Conservation (phyloP, 768 basidiomycete genomes). For the Trametes sanguinea region DNA sequence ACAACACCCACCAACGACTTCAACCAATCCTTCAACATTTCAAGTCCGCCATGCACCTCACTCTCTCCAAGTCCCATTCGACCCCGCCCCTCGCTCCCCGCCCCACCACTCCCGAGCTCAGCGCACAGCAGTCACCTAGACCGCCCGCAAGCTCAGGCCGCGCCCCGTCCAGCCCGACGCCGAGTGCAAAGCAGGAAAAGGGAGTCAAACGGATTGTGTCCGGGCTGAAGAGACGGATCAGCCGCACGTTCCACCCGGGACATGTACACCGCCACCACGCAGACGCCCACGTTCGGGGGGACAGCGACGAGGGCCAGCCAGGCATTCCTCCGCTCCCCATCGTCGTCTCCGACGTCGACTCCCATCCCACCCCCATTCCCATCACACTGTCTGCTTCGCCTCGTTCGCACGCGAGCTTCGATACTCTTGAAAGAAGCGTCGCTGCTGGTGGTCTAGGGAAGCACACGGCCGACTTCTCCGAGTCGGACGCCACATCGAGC, state of each 20-base stretch:
- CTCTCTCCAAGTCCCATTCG: background rate
- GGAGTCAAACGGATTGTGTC: conserved; percentile 27
- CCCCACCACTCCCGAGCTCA: background rate
- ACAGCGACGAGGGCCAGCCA: background rate
- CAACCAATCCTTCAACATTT: background rate
- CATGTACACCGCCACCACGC: conserved; percentile 12
- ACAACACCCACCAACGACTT: background rate
- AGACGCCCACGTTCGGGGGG: background rate
- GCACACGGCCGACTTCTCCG: conserved; percentile 4
- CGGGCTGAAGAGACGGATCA: conserved; percentile 26
- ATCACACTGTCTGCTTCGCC: background rate
- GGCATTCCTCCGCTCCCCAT: background rate
- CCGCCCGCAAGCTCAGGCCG: background rate
- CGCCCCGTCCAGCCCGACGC: too few species aligned
- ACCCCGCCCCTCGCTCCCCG: background rate
- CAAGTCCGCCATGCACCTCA: conserved; percentile 7
- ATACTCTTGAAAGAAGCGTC: conserved; percentile 10
- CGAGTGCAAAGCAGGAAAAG: background rate
- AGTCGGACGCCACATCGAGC: conserved; percentile 8
- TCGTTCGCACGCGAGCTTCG: conserved; percentile 2
- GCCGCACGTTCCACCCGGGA: conserved; percentile 21
- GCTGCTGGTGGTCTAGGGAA: conserved; percentile 13
- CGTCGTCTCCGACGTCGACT: conserved; percentile 1
- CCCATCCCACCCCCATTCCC: conserved; percentile 12
- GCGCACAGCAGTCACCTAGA: background rate